Evolutionary conservation across 345 rosid genomes (phyloP).

Genomic region (Noccaea caerulescens): DNA sequence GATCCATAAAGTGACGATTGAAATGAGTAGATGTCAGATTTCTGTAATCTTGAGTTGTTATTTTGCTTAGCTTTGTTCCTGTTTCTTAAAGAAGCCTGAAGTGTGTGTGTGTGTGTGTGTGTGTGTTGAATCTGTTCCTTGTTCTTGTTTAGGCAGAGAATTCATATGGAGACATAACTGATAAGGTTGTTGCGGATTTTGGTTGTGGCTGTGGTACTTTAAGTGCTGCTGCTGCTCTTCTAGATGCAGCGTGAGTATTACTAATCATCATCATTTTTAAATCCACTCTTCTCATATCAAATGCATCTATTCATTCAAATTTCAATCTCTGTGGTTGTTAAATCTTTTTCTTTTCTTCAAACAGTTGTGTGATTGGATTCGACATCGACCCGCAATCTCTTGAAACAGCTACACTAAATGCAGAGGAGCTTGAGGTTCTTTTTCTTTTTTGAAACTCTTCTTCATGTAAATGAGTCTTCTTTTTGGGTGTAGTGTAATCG

Average conservation of each 20-base stretch:
- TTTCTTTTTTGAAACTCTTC: neutral
- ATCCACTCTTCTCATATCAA: neutral
- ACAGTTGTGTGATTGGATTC: constrained; percentile 75
- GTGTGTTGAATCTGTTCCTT: constrained; percentile 5
- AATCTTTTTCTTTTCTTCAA: constrained; percentile 10
- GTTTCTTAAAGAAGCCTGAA: constrained; percentile 12
- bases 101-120: constrained; percentile 2
- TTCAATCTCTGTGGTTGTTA: neutral
- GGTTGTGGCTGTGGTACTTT: constrained; percentile 97
- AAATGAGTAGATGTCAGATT: constrained; percentile 10
- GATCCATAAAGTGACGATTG: neutral
- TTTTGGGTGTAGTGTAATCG: constrained; percentile 14
- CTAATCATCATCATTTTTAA: neutral
- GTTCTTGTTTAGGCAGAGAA: constrained; percentile 69
- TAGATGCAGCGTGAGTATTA: constrained; percentile 80
- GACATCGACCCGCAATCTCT: constrained; percentile 83
- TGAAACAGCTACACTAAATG: constrained; percentile 72
- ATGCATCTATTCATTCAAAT: neutral
- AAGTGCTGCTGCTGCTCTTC: constrained; percentile 82
- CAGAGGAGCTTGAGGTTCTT: constrained; percentile 82
- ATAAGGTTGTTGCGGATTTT: constrained; percentile 87
- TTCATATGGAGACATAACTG: constrained; percentile 77
- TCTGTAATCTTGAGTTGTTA: neutral
- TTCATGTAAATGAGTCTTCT: constrained; percentile 13
- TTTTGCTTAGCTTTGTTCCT: constrained; percentile 9